Conservation (phyloP, 305 asterid genomes). For the Striga hermonthica region DNA sequence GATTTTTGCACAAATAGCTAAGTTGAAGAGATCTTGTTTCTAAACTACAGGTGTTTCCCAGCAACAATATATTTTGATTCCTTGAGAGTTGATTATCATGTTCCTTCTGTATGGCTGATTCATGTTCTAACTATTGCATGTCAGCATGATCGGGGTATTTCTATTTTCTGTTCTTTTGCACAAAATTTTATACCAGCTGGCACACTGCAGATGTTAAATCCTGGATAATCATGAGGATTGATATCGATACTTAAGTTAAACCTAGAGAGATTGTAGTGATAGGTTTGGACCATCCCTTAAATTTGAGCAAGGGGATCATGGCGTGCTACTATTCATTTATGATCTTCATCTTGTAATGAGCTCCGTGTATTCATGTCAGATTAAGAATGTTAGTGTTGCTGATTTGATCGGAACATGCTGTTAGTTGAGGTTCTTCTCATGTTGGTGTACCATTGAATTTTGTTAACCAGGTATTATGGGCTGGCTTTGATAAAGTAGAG, state of each 20-base stretch:
- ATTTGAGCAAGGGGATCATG: not conserved
- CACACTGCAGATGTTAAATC: conserved; percentile 1
- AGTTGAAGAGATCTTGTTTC: too few relatives aligned
- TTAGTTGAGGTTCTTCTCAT: conserved; percentile 6
- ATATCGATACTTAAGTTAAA: not conserved
- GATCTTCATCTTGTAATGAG: conserved; percentile 18
- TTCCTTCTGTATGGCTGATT: not conserved
- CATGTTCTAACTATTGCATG: conserved; percentile 2
- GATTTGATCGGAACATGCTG: conserved; percentile 22
- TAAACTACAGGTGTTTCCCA: too few relatives aligned
- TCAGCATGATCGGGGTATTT: too few relatives aligned
- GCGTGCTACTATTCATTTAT: conserved; percentile 1
- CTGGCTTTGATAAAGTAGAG: conserved; percentile 90
- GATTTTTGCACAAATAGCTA: too few relatives aligned
- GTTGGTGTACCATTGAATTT: conserved; percentile 29
- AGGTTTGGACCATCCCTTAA: not conserved
- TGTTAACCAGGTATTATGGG: conserved; percentile 81
- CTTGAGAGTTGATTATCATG: not conserved
- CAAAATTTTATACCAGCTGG: not conserved
- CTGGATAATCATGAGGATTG: not conserved
- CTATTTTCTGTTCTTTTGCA: not conserved
- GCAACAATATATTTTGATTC: too few relatives aligned
- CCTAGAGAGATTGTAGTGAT: too few relatives aligned
- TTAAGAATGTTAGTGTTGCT: conserved; percentile 19
- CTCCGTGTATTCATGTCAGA: conserved; percentile 11